Percentiles rank a stretch among this genome's conserved stretches.
phyloP scores from a whole-genome alignment of 306 rosid genomes.

The Cicer chorassanicum region DNA sequence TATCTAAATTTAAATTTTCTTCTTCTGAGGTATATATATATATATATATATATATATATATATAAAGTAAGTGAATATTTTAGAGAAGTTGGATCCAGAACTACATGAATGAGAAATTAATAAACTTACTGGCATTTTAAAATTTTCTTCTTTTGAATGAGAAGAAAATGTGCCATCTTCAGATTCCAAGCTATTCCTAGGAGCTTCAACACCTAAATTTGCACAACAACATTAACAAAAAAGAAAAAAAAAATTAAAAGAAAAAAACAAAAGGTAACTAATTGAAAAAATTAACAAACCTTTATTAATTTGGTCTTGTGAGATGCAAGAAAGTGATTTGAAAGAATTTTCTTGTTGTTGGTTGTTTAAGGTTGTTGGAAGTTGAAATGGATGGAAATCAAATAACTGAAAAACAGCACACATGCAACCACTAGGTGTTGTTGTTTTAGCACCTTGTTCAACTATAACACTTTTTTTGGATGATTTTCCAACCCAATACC shows the following conservation, averaged over 20 bases:
- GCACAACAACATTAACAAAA: conserved; percentile 36
- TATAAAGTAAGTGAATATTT: not conserved
- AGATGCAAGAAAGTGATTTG: conserved; percentile 43
- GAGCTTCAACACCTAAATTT: conserved; percentile 77
- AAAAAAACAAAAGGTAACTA: not conserved
- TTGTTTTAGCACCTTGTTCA: conserved; percentile 33
- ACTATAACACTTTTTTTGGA: conserved; percentile 51
- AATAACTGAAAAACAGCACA: conserved; percentile 80
- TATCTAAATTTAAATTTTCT: no score
- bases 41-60: not conserved
- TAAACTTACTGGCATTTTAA: conserved; percentile 71
- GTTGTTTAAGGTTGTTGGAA: conserved; percentile 41
- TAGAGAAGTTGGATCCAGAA: not conserved
- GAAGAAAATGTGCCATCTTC: conserved; percentile 54
- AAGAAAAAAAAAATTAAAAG: not conserved
- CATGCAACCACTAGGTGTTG: conserved; percentile 76
- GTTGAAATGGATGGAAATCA: conserved; percentile 73
- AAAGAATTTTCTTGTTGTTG: conserved; percentile 51
- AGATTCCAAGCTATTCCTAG: conserved; percentile 82
- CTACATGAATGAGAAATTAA: not conserved
- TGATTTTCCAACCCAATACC: conserved; percentile 65
- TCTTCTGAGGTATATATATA: no score
- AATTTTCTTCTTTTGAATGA: conserved; percentile 56
- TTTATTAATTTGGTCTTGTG: conserved; percentile 46
- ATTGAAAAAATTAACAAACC: conserved; percentile 43